Evolutionary conservation across 1,284 basidiomycete species (phyloP).

Genomic region (Pseudozyma hubeiensis): DNA sequence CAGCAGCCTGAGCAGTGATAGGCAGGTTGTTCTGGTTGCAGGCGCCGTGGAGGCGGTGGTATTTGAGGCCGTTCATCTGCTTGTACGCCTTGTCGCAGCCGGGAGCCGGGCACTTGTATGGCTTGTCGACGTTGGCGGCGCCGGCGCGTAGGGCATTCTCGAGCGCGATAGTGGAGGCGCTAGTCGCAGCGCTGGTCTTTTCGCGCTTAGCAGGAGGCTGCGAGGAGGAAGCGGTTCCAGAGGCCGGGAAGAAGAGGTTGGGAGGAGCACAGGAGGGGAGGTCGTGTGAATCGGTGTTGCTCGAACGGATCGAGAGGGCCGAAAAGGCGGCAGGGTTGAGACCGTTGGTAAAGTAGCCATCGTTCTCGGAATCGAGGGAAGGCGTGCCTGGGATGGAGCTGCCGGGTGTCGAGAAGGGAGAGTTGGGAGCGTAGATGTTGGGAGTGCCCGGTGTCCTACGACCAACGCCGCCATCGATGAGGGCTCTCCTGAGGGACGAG

Average conservation of each 20-base stretch:
- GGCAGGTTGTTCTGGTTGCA: conserved; percentile 72
- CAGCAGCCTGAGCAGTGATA: conserved; percentile 43
- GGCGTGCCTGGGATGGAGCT: conserved; percentile 65
- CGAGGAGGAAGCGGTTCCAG: conserved; percentile 45
- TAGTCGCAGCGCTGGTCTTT: conserved; percentile 46
- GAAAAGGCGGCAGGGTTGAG: conserved; percentile 64
- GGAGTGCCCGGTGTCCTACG: conserved; percentile 50
- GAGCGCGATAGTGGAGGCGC: conserved; percentile 34
- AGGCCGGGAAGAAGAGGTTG: conserved; percentile 68
- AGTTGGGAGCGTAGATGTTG: conserved; percentile 64
- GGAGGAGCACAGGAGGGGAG: conserved; percentile 68
- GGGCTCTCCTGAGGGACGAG: conserved; percentile 63
- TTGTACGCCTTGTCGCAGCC: conserved; percentile 99
- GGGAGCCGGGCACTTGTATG: conserved; percentile 94
- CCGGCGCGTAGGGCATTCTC: conserved; percentile 37
- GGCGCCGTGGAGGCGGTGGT: conserved; percentile 92
- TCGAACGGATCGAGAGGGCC: conserved; percentile 60
- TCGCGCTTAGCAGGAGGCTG: conserved; percentile 63
- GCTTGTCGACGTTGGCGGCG: conserved; percentile 74
- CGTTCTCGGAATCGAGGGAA: conserved; percentile 54
- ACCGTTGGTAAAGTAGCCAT: conserved; percentile 58
- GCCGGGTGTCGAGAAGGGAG: conserved; percentile 67
- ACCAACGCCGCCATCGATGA: conserved; percentile 66
- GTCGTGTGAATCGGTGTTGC: conserved; percentile 56
- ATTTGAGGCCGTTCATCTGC: conserved; percentile 95